Evolutionary conservation across 2,329 filamentous ascomycete genomes (phyloP).

Genomic region (Exophiala sp.): DNA sequence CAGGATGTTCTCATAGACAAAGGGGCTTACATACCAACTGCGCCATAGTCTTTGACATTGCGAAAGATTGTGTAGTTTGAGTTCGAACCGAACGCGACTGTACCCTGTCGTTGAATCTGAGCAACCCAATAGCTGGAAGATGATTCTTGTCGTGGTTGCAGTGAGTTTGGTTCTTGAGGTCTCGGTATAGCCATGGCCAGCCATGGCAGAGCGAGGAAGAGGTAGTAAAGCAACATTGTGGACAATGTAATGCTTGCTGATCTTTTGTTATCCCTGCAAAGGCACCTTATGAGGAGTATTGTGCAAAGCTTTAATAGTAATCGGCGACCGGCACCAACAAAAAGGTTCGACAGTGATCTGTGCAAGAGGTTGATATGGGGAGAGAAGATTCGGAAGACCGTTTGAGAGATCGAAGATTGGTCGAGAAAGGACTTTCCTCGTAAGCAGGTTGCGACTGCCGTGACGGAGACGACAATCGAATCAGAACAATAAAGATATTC

Average conservation of each 20-base stretch:
- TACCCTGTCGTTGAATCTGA: slow-evolving; percentile 65
- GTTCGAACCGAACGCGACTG: slow-evolving; percentile 53
- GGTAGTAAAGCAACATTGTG: slow-evolving; percentile 13
- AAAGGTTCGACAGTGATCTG: neutral
- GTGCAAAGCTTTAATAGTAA: neutral
- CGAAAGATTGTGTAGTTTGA: slow-evolving; percentile 67
- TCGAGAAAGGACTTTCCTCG: neutral
- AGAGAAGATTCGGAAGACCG: neutral
- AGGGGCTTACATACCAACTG: slow-evolving; percentile 56
- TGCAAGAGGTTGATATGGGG: neutral
- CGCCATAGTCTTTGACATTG: slow-evolving; percentile 74
- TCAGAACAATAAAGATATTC: neutral
- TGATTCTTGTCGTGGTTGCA: slow-evolving; percentile 15
- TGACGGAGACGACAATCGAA: neutral
- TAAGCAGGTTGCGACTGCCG: slow-evolving; percentile 1
- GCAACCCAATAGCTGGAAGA: slow-evolving; percentile 64
- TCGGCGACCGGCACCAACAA: neutral
- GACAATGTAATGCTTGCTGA: neutral
- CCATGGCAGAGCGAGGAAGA: slow-evolving; percentile 15
- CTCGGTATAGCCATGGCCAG: slow-evolving; percentile 10
- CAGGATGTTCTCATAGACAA: slow-evolving; percentile 11
- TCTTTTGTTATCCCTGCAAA: neutral
- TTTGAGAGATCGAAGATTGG: neutral
- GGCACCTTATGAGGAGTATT: neutral
- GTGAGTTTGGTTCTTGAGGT: neutral